Percentiles rank a stretch among this genome's conserved stretches.
These are phyloP conservation scores for Brettanomyces nanus DNA, from an alignment of 805 yeast genomes.

Conservation along the genomic window DNA sequence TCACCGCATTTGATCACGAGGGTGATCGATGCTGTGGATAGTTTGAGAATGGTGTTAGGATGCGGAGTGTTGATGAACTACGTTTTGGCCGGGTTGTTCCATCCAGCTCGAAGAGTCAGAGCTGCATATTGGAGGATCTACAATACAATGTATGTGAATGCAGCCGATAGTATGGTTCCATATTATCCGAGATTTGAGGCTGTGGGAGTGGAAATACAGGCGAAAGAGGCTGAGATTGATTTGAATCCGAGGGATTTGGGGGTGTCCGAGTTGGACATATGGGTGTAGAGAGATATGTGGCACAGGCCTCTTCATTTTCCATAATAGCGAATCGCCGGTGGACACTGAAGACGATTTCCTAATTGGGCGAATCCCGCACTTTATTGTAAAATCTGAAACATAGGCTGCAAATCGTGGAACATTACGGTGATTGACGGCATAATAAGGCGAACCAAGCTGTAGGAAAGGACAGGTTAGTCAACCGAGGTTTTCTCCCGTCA, in stretches of 20 bases:
- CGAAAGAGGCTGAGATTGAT: conserved; percentile 8
- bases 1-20: conserved; percentile 91
- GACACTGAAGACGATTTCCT: no score
- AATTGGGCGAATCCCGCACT: no score
- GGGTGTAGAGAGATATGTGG: no score
- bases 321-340: no score
- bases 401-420: no score
- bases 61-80: conserved; percentile 68
- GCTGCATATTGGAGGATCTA: conserved; percentile 78
- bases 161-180: conserved; percentile 72
- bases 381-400: no score
- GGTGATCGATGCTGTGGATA: conserved; percentile 72
- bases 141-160: conserved; percentile 68
- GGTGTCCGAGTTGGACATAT: conserved; percentile 24
- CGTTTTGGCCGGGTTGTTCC: conserved; percentile 82
- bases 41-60: conserved; percentile 66
- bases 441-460: no score
- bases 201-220: conserved; percentile 16
- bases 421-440: no score
- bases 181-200: conserved; percentile 57
- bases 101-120: conserved; percentile 86
- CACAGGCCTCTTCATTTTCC: no score
- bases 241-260: conserved; percentile 17
- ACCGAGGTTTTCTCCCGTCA: no score
- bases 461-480: no score